phyloP scores from a whole-genome alignment of 352 stramenopile species.

The Phytopythium montanum region DNA sequence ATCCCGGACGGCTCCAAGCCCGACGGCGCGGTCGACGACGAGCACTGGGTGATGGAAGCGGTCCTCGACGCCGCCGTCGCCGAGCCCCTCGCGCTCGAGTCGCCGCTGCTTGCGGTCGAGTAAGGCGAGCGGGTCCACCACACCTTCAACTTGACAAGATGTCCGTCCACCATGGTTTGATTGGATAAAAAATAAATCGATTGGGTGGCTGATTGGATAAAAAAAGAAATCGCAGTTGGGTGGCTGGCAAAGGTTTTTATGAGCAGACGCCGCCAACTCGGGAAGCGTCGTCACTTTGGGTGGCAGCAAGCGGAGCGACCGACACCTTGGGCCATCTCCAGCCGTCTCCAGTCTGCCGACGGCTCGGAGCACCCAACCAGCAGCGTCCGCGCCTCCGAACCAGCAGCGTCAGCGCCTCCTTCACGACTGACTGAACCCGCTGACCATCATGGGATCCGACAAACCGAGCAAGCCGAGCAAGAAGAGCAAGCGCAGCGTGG shows the following conservation, averaged over 20 bases:
- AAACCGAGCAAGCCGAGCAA: slow-evolving; percentile 46
- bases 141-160: neutral
- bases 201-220: too few species aligned
- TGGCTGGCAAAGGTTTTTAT: slow-evolving; percentile 8
- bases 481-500: slow-evolving; percentile 18
- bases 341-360: neutral
- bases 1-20: slow-evolving; percentile 79
- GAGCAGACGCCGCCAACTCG: neutral
- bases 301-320: neutral
- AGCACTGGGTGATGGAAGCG: slow-evolving; percentile 4
- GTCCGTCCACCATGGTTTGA: neutral
- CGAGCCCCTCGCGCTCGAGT: slow-evolving; percentile 23
- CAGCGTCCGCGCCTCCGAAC: too few species aligned
- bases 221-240: slow-evolving; percentile 1
- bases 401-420: too few species aligned
- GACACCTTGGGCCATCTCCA: neutral
- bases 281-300: slow-evolving; percentile 8
- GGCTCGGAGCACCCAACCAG: too few species aligned
- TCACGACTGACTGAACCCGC: too few species aligned
- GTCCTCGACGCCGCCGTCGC: neutral
- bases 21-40: slow-evolving; percentile 3
- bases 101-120: slow-evolving; percentile 24
- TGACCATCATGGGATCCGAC: slow-evolving; percentile 29
- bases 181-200: neutral
- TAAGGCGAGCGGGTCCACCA: slow-evolving; percentile 9